Base-by-base conservation (phyloP, 2,329 filamentous ascomycete species). In the Blastomyces parvus region DNA sequence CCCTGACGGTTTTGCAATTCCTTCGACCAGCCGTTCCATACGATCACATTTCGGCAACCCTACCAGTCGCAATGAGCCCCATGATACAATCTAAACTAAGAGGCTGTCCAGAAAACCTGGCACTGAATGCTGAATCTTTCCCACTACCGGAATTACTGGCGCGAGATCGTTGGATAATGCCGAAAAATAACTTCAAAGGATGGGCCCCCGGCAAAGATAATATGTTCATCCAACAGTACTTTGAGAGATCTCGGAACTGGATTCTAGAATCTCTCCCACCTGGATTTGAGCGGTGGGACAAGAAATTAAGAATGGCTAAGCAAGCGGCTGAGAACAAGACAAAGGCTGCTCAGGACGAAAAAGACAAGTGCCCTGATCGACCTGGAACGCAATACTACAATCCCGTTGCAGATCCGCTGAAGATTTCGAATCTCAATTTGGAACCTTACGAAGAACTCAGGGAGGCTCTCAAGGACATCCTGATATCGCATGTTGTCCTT, bases 401-500 rank as follows among this genome's bases (percentile, higher is more conserved):
- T 22, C 71, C 72, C 2, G 64, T 68, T 14, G 63, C 67, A 7
- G 72, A 74, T 66, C 72, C 72, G 22, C 63, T 74, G 60, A 65
- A 70, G 17, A 73, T 74, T 40, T 69, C 70, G 3, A 74, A 74
- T 46, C 64, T 73, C 7, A 67, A 73, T 61, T 65, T 64, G n/a
- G 68, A 67, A 14, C 33, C 73, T 5, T 52, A 72, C 33, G 69
- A 69, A 38, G 68, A 68, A 19, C 59, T 74, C 38, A 48, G 69
- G 38, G 59, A 64, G 48, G 71, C 69, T 6, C 60, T 74, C 4
- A 64, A 67, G 25, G 57, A 71, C 9, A 63, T 73, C 4, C 65
- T 70, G 6, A 72, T 74, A n/a, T 72, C 66, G 3, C 72, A 74
- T 58, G 66, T 74, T 38, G 62, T 74, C 19, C 56, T 74, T 33